Conservation (phyloP, 345 rosid genomes). For the Tarenaya hassleriana region DNA sequence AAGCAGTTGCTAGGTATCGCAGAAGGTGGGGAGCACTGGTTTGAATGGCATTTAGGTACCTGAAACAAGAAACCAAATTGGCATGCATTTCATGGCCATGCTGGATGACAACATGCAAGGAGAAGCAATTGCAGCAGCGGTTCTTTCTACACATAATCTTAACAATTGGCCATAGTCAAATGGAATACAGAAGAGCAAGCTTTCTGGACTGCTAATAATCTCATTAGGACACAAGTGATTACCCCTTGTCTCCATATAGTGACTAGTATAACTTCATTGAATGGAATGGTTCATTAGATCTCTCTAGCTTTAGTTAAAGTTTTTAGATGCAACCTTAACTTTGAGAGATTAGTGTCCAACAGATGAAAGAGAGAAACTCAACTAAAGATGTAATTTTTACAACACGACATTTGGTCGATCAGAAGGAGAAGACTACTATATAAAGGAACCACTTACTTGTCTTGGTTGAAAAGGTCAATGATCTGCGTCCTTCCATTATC, state of each 20-base stretch:
- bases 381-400: neutral
- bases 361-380: neutral
- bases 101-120: too few species aligned
- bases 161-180: too few species aligned
- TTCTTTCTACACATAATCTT: too few species aligned
- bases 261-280: too few species aligned
- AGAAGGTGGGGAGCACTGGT: slow-evolving; percentile 95
- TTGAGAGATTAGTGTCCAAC: neutral
- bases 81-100: neutral
- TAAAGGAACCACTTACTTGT: slow-evolving; percentile 53
- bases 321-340: neutral
- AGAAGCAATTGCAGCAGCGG: too few species aligned
- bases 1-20: slow-evolving; percentile 94
- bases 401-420: neutral
- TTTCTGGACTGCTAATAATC: too few species aligned
- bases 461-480: slow-evolving; percentile 94
- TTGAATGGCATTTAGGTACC: slow-evolving; percentile 95
- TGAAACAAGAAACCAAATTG: slow-evolving; percentile 21
- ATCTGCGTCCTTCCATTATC: slow-evolving; percentile 94
- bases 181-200: too few species aligned
- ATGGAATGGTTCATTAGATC: too few species aligned
- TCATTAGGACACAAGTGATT: too few species aligned
- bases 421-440: neutral
- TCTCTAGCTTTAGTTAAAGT: too few species aligned
- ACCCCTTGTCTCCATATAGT: too few species aligned